These are phyloP conservation scores for Nyctanthes arbortristis DNA, from an alignment of 257 asterid species.

Conservation along the genomic window DNA sequence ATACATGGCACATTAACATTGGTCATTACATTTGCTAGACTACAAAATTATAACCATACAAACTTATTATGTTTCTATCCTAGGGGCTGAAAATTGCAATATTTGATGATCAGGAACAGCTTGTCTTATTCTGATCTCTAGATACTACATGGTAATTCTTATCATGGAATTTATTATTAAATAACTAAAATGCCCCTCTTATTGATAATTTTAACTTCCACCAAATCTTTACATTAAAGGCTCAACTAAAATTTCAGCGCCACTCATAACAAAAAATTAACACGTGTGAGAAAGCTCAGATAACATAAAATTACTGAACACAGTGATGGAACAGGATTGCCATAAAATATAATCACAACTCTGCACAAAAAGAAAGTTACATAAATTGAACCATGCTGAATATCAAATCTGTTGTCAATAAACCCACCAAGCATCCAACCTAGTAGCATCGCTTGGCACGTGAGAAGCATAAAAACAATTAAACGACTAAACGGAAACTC, in stretches of 20 bases:
- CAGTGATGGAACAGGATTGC: too few relatives aligned
- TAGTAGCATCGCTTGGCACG: background rate
- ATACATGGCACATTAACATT: background rate
- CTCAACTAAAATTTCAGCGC: background rate
- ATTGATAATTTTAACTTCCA: background rate
- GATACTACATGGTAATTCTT: background rate
- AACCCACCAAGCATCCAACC: background rate
- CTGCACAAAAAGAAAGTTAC: background rate
- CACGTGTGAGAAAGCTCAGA: background rate
- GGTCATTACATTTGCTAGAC: background rate
- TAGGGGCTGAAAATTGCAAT: background rate
- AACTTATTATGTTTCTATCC: background rate
- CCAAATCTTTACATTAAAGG: background rate
- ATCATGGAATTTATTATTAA: background rate
- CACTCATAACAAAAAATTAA: background rate
- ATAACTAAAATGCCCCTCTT: background rate
- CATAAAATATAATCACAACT: background rate
- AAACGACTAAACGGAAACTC: background rate
- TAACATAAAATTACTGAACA: background rate
- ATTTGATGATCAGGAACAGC: too few relatives aligned
- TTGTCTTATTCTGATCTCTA: background rate
- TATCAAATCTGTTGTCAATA: background rate
- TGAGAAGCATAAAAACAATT: slow-evolving; percentile 9
- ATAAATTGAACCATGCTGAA: background rate
- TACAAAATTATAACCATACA: background rate